phyloP scores from a whole-genome alignment of 805 yeast species.

The Pichia ethanolica region DNA sequence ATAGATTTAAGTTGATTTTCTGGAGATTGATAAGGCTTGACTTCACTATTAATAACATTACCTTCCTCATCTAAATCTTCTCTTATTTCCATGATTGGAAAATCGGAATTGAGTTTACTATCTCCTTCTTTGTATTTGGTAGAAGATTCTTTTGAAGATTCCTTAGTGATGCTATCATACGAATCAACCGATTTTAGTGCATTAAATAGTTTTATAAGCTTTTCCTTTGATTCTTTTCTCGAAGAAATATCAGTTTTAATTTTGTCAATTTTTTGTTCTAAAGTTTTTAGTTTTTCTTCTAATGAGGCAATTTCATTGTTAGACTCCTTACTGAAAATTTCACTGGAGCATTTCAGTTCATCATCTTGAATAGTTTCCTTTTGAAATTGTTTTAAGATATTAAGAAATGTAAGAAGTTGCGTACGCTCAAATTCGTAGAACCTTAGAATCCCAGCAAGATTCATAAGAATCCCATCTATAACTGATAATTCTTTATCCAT shows the following conservation, averaged over 20 bases:
- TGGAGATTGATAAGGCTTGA: constrained; percentile 29
- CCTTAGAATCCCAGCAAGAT: constrained; percentile 20
- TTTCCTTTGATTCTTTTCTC: constrained; percentile 21
- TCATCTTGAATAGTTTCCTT: constrained; percentile 8
- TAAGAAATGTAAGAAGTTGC: constrained; percentile 15
- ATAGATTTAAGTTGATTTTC: constrained; percentile 2
- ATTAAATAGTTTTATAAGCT: constrained; percentile 23
- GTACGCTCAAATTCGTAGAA: constrained; percentile 22
- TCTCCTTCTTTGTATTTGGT: no score
- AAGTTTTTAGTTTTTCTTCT: constrained; percentile 8
- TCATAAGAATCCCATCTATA: constrained; percentile 21
- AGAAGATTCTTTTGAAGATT: no score
- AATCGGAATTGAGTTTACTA: neutral
- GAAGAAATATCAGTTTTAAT: constrained; percentile 33
- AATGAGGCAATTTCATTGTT: constrained; percentile 15
- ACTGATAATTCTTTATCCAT: constrained; percentile 21
- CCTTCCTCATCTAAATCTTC: constrained; percentile 86
- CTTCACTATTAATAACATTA: constrained; percentile 43
- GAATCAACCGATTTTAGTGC: constrained; percentile 15
- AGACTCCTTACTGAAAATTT: constrained; percentile 17
- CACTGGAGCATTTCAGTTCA: constrained; percentile 13
- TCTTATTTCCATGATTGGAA: constrained; percentile 73
- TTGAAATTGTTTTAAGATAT: constrained; percentile 12
- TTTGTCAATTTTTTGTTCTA: constrained; percentile 11
- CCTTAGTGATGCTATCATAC: no score